Evolutionary conservation across 116 monocot genomes (phyloP).

Genomic region (Trichopus zeylanicus): DNA sequence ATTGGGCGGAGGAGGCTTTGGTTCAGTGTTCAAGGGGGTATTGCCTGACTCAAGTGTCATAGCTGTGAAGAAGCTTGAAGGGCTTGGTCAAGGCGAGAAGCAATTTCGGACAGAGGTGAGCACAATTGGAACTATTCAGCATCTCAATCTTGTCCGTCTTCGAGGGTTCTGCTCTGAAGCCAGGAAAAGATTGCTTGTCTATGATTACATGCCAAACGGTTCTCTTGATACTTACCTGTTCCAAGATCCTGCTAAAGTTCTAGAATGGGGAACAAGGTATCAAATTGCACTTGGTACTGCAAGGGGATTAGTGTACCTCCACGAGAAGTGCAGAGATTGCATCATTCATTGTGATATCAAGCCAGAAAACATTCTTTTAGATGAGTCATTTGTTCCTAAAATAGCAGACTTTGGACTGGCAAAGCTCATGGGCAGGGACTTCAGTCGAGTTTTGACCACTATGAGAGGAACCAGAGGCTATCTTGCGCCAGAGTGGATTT

Average conservation of each 20-base stretch:
- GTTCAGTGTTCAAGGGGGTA: constrained; percentile 33
- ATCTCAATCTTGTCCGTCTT: constrained; percentile 21
- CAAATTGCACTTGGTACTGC: constrained; percentile 11
- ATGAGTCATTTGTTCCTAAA: constrained; percentile 6
- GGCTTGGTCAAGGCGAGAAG: constrained; percentile 26
- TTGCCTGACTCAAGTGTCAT: constrained; percentile 17
- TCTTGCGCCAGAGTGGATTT: constrained; percentile 22
- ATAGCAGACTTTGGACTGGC: constrained; percentile 19
- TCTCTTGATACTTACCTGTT: constrained; percentile 9
- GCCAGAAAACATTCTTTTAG: constrained; percentile 6
- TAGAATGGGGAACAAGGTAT: constrained; percentile 16
- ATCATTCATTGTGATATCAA: constrained; percentile 13
- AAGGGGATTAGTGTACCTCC: constrained; percentile 13
- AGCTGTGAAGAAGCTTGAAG: constrained; percentile 32
- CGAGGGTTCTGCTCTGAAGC: constrained; percentile 17
- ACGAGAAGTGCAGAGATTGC: constrained; percentile 15
- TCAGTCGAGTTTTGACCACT: constrained; percentile 13
- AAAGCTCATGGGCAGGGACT: constrained; percentile 15
- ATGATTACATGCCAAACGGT: constrained; percentile 10
- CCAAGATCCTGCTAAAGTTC: neutral
- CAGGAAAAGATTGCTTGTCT: constrained; percentile 1
- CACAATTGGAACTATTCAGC: constrained; percentile 27
- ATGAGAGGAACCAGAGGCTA: constrained; percentile 21
- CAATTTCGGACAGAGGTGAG: constrained; percentile 28
- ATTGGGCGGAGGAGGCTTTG: constrained; percentile 27